Conservation (phyloP, 2,329 filamentous ascomycete species). For the Neofusicoccum cordaticola region DNA sequence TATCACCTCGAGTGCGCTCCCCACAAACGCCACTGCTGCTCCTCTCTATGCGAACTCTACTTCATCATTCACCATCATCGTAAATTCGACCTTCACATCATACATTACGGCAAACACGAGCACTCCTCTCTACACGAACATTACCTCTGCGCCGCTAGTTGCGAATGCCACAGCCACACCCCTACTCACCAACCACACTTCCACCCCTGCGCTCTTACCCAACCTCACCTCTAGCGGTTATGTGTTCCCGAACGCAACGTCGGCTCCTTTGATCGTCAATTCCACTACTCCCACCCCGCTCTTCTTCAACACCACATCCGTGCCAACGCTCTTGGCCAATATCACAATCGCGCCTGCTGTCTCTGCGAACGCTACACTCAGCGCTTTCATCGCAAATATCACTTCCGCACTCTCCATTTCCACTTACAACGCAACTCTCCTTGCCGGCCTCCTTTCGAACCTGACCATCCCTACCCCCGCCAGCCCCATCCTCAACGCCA, state of each 20-base stretch:
- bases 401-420: neutral
- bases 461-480: neutral
- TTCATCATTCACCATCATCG: neutral
- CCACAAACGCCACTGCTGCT: neutral
- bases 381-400: neutral
- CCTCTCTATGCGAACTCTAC: neutral
- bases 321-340: neutral
- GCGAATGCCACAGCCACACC: neutral
- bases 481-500: neutral
- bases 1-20: neutral
- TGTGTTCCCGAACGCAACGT: neutral
- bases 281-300: neutral
- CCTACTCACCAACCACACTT: neutral
- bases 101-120: neutral
- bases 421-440: neutral
- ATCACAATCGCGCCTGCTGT: neutral
- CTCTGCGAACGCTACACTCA: neutral
- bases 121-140: neutral
- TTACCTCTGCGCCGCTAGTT: neutral
- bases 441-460: neutral
- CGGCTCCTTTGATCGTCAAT: neutral
- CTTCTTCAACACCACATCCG: neutral
- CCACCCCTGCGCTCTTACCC: neutral
- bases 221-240: neutral
- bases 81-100: neutral